phyloP scores from a whole-genome alignment of 768 basidiomycete genomes.

The Suillus tomentosus region DNA sequence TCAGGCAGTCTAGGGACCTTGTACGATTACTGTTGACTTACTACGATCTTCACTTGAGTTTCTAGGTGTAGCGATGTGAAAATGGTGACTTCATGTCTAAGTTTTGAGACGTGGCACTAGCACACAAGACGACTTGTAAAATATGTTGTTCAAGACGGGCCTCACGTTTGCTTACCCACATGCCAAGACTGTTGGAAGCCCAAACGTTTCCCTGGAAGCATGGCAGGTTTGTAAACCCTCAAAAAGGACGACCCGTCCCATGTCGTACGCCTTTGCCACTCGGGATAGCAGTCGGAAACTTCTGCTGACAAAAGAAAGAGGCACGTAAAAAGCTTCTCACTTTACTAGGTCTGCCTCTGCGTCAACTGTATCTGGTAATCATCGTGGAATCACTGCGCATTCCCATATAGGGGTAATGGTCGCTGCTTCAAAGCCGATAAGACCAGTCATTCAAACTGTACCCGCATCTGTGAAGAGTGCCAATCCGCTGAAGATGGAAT shows the following conservation, averaged over 20 bases:
- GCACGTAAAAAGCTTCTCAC: neutral
- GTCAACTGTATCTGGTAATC: conserved; percentile 19
- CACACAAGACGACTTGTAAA: neutral
- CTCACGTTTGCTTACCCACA: neutral
- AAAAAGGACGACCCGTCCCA: neutral
- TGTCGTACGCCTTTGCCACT: neutral
- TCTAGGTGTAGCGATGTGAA: neutral
- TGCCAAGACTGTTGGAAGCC: neutral
- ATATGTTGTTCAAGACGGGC: neutral
- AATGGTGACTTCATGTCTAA: neutral
- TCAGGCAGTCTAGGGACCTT: neutral
- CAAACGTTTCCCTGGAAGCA: neutral
- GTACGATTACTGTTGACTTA: neutral
- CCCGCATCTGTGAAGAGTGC: neutral
- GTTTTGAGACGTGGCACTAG: neutral
- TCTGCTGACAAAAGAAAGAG: neutral
- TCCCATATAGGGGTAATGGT: conserved; percentile 25
- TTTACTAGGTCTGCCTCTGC: neutral
- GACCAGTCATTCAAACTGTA: neutral
- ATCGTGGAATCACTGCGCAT: conserved; percentile 23
- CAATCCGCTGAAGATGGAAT: neutral
- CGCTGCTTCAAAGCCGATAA: conserved; percentile 22
- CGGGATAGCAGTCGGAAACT: neutral
- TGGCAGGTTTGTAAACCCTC: neutral
- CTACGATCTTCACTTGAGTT: neutral